Conservation (phyloP, 306 rosid genomes). For the Dryas alaskensis region DNA sequence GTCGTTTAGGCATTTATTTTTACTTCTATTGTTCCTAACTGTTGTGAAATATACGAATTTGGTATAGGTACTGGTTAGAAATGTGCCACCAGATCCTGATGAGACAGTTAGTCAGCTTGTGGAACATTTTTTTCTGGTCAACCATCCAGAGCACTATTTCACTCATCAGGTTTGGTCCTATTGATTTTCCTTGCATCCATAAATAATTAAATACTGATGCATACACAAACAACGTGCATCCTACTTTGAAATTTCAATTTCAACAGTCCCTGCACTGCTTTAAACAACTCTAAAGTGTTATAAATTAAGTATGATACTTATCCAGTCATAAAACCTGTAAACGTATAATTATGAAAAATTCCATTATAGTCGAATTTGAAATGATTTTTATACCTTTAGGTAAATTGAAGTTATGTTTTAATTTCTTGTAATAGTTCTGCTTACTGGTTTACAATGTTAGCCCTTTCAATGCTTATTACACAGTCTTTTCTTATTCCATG, state of each 20-base stretch:
- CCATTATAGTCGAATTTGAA: no score
- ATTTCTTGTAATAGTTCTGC: no score
- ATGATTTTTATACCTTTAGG: background rate
- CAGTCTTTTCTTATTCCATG: background rate
- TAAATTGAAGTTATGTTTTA: no score
- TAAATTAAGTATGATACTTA: background rate
- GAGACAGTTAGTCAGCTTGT: conserved; percentile 88
- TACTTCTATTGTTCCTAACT: background rate
- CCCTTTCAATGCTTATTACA: background rate
- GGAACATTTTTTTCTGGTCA: conserved; percentile 96
- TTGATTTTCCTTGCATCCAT: background rate
- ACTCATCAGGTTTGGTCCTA: conserved; percentile 68
- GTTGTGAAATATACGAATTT: conserved; percentile 8
- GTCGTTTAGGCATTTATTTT: background rate
- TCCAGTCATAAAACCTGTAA: background rate
- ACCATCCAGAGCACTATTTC: conserved; percentile 88
- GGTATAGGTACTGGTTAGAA: conserved; percentile 81
- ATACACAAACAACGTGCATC: background rate
- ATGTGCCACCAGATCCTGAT: conserved; percentile 95
- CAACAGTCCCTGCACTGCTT: background rate
- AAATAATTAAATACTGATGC: background rate
- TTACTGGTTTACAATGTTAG: no score
- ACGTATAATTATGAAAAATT: no score
- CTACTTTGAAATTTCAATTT: background rate
- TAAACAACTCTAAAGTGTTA: background rate